These are phyloP conservation scores for Fusarium mundagurra DNA, from an alignment of 2,329 filamentous ascomycete genomes.

Conservation along the genomic window DNA sequence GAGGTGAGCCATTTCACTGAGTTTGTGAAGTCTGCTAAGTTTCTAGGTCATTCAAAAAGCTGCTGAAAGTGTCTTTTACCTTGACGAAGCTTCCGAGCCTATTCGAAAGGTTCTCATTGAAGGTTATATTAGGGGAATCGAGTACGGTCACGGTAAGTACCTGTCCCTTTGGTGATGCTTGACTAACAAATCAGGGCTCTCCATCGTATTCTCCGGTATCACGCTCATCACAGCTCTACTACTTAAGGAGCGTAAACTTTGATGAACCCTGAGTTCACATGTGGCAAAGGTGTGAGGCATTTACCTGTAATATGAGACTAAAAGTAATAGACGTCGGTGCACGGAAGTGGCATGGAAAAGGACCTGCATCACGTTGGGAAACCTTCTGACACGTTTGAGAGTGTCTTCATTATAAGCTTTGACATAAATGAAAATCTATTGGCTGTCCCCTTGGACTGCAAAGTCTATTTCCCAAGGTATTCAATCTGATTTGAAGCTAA, in stretches of 20 bases:
- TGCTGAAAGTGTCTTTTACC: conserved; percentile 28
- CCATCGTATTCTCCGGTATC: not conserved
- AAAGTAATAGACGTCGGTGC: not conserved
- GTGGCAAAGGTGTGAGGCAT: not conserved
- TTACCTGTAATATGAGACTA: not conserved
- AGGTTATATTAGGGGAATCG: conserved; percentile 30
- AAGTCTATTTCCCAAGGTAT: too few relatives aligned
- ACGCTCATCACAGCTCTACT: not conserved
- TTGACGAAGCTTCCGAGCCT: conserved; percentile 27
- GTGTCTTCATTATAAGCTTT: not conserved
- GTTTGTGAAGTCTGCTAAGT: not conserved
- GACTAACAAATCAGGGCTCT: not conserved
- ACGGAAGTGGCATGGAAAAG: not conserved
- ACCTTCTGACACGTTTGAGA: not conserved
- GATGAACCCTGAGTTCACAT: too few relatives aligned
- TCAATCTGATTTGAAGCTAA: not conserved
- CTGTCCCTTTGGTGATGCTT: accelerated
- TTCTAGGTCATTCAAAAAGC: conserved; percentile 27
- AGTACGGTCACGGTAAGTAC: conserved; percentile 27
- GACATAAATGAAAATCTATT: not conserved
- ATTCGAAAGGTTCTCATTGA: conserved; percentile 9
- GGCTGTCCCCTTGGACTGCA: accelerated
- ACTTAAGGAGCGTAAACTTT: not conserved
- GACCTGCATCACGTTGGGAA: not conserved
- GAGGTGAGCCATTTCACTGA: not conserved